These are phyloP conservation scores for Cytospora chrysosperma DNA, from an alignment of 2,329 filamentous ascomycete species.

Conservation along the genomic window DNA sequence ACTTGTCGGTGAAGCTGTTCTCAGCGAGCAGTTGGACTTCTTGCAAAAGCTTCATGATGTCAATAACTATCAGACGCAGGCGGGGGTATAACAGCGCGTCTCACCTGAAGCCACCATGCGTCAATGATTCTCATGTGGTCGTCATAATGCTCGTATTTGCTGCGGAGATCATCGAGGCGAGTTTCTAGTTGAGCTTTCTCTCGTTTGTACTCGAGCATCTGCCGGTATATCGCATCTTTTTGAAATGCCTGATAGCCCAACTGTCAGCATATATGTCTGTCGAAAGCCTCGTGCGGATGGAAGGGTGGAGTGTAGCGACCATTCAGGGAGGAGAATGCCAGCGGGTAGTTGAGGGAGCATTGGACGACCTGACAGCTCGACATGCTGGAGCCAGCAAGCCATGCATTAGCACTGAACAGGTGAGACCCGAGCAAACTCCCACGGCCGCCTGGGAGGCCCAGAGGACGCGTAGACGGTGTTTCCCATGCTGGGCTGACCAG, in stretches of 20 bases:
- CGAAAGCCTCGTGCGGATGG: conserved; percentile 28
- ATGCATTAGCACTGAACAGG: conserved; percentile 43
- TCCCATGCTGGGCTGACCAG: not conserved
- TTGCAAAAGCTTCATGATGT: conserved; percentile 54
- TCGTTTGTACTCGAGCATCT: conserved; percentile 97
- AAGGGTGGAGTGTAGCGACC: conserved; percentile 26
- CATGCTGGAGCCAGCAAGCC: conserved; percentile 44
- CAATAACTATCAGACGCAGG: conserved; percentile 26
- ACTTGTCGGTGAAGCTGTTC: conserved; percentile 44
- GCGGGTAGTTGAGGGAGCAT: conserved; percentile 19
- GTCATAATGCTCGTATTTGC: conserved; percentile 78
- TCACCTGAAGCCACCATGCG: conserved; percentile 90
- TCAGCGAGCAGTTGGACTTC: conserved; percentile 62
- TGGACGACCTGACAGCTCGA: conserved; percentile 35
- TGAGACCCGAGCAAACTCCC: conserved; percentile 30
- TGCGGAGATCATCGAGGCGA: conserved; percentile 76
- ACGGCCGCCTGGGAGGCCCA: conserved; percentile 27
- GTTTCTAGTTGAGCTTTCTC: conserved; percentile 80
- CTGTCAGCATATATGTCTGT: conserved; percentile 36
- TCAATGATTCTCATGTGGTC: conserved; percentile 90
- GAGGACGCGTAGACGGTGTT: conserved; percentile 27
- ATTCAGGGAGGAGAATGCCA: conserved; percentile 23
- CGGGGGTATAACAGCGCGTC: conserved; percentile 32
- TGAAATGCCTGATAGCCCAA: conserved; percentile 69
- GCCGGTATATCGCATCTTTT: conserved; percentile 94